A percentile compares a stretch with the other conserved stretches of the same genome.
Conservation (phyloP, 768 basidiomycete species). For the Tylopilus vinaceipallidus region DNA sequence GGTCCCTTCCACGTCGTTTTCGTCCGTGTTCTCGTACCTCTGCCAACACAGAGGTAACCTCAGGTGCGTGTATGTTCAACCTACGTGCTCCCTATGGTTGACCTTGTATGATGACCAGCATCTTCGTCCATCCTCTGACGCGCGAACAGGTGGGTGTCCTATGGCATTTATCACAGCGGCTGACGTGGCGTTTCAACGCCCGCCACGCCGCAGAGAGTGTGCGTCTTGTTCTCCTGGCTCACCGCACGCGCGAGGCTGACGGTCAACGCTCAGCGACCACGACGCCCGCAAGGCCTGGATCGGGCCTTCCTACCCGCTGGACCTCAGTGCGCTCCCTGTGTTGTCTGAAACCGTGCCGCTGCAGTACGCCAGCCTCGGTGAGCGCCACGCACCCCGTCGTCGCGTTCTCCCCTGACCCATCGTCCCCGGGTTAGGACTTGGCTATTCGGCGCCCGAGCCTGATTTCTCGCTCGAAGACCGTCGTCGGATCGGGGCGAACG, state of each 20-base stretch:
- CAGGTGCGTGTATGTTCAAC: conserved; percentile 43
- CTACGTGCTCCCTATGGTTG: background rate
- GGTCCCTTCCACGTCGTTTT: conserved; percentile 73
- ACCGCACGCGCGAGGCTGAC: background rate
- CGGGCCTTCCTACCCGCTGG: conserved; percentile 66
- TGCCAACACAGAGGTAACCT: conserved; percentile 63
- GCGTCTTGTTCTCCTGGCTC: conserved; percentile 13
- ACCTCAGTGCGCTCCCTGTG: conserved; percentile 56
- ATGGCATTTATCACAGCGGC: background rate
- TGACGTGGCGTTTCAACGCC: background rate
- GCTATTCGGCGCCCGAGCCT: conserved; percentile 58
- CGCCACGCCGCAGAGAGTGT: conserved; percentile 46
- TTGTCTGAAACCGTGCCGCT: conserved; percentile 52
- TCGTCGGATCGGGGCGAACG: conserved; percentile 53
- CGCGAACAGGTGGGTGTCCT: conserved; percentile 54
- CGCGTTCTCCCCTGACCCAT: background rate
- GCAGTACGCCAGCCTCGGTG: conserved; percentile 67
- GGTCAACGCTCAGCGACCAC: conserved; percentile 52
- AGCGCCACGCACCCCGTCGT: conserved; percentile 19
- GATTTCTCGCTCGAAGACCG: conserved; percentile 59
- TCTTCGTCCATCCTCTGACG: conserved; percentile 75
- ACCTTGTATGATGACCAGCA: conserved; percentile 37
- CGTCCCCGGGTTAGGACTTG: conserved; percentile 54
- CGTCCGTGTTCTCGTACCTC: conserved; percentile 75
- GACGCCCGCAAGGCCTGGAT: conserved; percentile 72